Evolutionary conservation across 495 filamentous ascomycete species (phyloP), one percentile per base, ranked within the genome.

Genomic region (Schizothecium vesticola): DNA sequence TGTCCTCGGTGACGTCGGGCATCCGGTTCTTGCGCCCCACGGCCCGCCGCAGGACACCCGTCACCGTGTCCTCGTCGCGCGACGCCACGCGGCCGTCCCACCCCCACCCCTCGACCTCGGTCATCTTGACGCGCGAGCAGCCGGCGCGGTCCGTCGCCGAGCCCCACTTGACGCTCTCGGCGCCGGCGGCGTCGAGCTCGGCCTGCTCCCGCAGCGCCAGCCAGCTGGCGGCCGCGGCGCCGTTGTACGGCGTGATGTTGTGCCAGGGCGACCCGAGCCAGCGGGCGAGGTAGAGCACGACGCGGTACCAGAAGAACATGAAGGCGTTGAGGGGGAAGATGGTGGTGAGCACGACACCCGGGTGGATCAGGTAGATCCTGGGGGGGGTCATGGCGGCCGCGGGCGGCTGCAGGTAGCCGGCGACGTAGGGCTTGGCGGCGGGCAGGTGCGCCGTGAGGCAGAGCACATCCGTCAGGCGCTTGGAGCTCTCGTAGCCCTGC

Each of bases 241-340:
- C 94, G n/a, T 86, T 84, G 80, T 97, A 96, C 0, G 90, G 81
- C 19, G 83, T 85, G 61, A 91, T 79, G 1, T 86, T 83, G 79
- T 98, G 91, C 93, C 93, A 98, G 28, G 92, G 92, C 3, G 91
- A 94, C 24, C 93, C 92, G 22, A 95, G 79, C 81, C 87, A 89
- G 70, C 95, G 90, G 13, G 88, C 88, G 55, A 91, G 62, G 77
- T 89, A 93, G 73, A 96, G 89, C 3, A 88, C 78, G 19, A 82
- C 64, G 64, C 70, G 75, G 59, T 88, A 80, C 69, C 82, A 81
- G 76, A 86, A 90, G 31, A 84, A 80, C 66, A 95, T 81, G 70
- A 92, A 79, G 25, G 82, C 77, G 66, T 83, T 79, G 55, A 97
- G 83, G 1, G 91, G 89, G 60, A 97, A 78, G 70, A 99, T 91